Percentiles rank a stretch among this genome's conserved stretches.
These are phyloP conservation scores for Coemansia reversa DNA, from an alignment of 192 early-diverging fungal species.

Conservation along the genomic window DNA sequence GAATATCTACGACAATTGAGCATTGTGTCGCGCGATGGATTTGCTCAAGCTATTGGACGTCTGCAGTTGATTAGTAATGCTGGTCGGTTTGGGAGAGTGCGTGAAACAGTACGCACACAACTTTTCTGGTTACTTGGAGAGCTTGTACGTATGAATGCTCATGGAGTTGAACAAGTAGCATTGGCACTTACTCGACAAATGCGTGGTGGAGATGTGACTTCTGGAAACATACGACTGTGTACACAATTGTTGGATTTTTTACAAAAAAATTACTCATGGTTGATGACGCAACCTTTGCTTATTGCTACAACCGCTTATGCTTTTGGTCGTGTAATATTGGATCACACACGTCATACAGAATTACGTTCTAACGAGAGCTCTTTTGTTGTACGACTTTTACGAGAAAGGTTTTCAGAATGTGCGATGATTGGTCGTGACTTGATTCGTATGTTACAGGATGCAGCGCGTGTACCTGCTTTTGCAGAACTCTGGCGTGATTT, in stretches of 20 bases:
- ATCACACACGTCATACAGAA: conserved; percentile 47
- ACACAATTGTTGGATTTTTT: conserved; percentile 54
- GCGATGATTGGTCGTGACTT: conserved; percentile 65
- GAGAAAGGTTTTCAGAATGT: conserved; percentile 62
- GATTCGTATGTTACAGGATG: conserved; percentile 64
- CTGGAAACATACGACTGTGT: conserved; percentile 51
- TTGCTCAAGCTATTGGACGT: conserved; percentile 38
- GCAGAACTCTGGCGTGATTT: conserved; percentile 61
- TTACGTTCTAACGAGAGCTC: conserved; percentile 57
- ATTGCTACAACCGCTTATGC: conserved; percentile 49
- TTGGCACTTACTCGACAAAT: conserved; percentile 61
- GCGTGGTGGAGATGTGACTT: conserved; percentile 58
- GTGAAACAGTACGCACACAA: conserved; percentile 48
- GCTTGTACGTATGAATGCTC: conserved; percentile 54
- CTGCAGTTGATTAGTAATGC: conserved; percentile 40
- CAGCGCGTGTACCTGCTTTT: conserved; percentile 57
- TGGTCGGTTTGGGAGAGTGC: conserved; percentile 37
- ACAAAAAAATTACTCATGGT: conserved; percentile 48
- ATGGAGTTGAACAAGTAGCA: conserved; percentile 57
- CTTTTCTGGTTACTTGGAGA: conserved; percentile 63
- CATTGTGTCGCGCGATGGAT: conserved; percentile 66
- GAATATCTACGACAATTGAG: conserved; percentile 60
- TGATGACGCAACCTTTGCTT: conserved; percentile 20
- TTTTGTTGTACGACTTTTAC: conserved; percentile 55
- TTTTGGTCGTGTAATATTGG: conserved; percentile 57